Percentiles rank a stretch among this genome's conserved stretches.
These are phyloP conservation scores for Penicillium rolfsii DNA, from an alignment of 2,329 filamentous ascomycete genomes.

Conservation along the genomic window DNA sequence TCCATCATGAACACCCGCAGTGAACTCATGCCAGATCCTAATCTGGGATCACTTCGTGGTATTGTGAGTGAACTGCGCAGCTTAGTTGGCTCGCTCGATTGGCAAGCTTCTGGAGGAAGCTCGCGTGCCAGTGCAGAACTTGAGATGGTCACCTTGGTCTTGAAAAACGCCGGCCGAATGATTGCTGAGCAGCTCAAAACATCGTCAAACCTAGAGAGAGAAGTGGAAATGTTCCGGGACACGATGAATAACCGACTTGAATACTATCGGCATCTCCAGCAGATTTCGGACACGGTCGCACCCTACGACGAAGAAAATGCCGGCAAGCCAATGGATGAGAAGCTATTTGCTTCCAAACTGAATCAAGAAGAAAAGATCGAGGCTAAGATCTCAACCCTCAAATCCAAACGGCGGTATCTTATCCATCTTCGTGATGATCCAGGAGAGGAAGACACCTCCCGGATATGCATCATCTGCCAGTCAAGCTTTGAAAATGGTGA, in stretches of 20 bases:
- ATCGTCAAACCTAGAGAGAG: slow-evolving; percentile 57
- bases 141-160: slow-evolving; percentile 64
- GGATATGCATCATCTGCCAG: slow-evolving; percentile 86
- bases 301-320: slow-evolving; percentile 68
- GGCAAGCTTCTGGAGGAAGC: slow-evolving; percentile 59
- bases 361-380: slow-evolving; percentile 57
- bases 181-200: slow-evolving; percentile 57
- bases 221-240: slow-evolving; percentile 73
- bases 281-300: slow-evolving; percentile 83
- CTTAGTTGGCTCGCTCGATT: slow-evolving; percentile 62
- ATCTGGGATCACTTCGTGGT: slow-evolving; percentile 68
- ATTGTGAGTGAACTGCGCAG: slow-evolving; percentile 71
- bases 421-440: slow-evolving; percentile 64
- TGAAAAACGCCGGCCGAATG: slow-evolving; percentile 62
- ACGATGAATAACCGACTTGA: slow-evolving; percentile 85
- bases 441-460: slow-evolving; percentile 62
- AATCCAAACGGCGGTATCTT: slow-evolving; percentile 77
- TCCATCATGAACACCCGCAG: slow-evolving; percentile 53
- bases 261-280: slow-evolving; percentile 88
- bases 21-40: slow-evolving; percentile 48
- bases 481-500: slow-evolving; percentile 75
- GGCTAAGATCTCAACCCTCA: slow-evolving; percentile 63
- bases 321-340: slow-evolving; percentile 59
- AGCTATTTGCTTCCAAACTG: slow-evolving; percentile 48
- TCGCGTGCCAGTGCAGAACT: slow-evolving; percentile 65